Evolutionary conservation across 805 yeast species (phyloP).

Genomic region (Saccharomycopsis javanensis): DNA sequence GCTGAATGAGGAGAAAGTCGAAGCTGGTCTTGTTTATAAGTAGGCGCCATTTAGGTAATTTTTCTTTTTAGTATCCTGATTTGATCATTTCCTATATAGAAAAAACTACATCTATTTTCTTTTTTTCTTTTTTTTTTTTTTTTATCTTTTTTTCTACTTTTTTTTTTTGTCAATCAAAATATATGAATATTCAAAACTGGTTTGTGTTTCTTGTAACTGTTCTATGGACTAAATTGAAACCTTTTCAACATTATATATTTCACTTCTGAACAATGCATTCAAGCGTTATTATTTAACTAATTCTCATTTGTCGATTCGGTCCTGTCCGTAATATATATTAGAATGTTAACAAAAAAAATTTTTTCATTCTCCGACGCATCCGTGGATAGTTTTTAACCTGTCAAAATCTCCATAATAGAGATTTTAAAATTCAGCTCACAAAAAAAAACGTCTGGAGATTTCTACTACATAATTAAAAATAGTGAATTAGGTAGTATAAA

Average conservation of each 20-base stretch:
- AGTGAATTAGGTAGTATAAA: not conserved
- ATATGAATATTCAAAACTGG: too few species aligned
- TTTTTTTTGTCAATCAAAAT: too few species aligned
- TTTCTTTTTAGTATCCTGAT: too few species aligned
- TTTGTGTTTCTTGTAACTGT: too few species aligned
- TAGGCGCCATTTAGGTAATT: too few species aligned
- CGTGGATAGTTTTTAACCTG: not conserved
- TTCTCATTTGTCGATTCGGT: not conserved
- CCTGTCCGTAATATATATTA: not conserved
- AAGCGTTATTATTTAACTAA: not conserved
- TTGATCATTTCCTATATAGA: too few species aligned
- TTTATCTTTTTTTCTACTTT: too few species aligned
- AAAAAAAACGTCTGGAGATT: constrained; percentile 1
- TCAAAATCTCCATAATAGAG: not conserved
- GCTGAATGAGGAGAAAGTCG: constrained; percentile 71
- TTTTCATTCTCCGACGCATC: not conserved
- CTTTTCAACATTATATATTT: too few species aligned
- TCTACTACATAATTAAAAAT: not conserved
- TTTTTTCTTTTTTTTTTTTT: too few species aligned
- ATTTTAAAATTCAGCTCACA: not conserved
- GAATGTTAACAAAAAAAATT: not conserved
- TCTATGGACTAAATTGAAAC: not conserved
- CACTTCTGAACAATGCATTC: not conserved
- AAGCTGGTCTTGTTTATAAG: constrained; percentile 49
- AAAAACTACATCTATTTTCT: too few species aligned